These are phyloP conservation scores for Raddia distichophylla DNA, from an alignment of 176 grass and related monocot species.

Conservation along the genomic window DNA sequence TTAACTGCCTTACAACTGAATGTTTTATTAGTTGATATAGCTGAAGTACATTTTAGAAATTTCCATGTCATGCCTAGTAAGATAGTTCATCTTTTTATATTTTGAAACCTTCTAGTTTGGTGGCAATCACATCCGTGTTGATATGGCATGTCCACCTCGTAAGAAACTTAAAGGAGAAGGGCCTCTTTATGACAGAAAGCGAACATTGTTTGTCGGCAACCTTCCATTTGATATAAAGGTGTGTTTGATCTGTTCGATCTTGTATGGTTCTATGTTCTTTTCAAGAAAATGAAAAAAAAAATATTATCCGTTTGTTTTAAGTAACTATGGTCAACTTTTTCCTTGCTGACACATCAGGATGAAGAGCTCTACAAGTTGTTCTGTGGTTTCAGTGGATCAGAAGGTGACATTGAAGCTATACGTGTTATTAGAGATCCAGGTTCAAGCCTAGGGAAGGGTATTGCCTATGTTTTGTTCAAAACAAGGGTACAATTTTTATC, in stretches of 20 bases:
- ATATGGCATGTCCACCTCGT: conserved; percentile 85
- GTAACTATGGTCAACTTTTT: conserved; percentile 31
- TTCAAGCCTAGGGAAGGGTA: conserved; percentile 86
- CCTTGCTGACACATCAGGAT: conserved; percentile 61
- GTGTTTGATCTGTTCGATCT: conserved; percentile 11
- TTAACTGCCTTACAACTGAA: conserved; percentile 10
- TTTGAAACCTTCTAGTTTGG: conserved; percentile 58
- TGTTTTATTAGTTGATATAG: not conserved
- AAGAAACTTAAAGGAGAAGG: conserved; percentile 83
- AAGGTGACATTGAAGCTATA: conserved; percentile 77
- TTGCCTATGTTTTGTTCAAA: conserved; percentile 94
- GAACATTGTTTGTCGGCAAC: conserved; percentile 93
- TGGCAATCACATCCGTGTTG: conserved; percentile 92
- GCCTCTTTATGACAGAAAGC: conserved; percentile 90
- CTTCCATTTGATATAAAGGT: conserved; percentile 98
- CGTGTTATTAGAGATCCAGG: conserved; percentile 83
- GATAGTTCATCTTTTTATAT: conserved; percentile 26
- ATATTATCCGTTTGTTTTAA: not conserved
- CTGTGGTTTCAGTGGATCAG: conserved; percentile 60
- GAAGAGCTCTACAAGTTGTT: conserved; percentile 93
- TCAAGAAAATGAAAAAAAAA: not conserved
- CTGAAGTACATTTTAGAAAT: not conserved
- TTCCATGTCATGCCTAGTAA: not conserved
- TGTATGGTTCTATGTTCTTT: conserved; percentile 15
- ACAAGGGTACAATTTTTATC: conserved; percentile 71